A percentile compares a stretch with the other conserved stretches of the same genome.
Evolutionary conservation across 2,329 filamentous ascomycete species (phyloP).

Genomic region (Paraphoma chrysanthemicola): DNA sequence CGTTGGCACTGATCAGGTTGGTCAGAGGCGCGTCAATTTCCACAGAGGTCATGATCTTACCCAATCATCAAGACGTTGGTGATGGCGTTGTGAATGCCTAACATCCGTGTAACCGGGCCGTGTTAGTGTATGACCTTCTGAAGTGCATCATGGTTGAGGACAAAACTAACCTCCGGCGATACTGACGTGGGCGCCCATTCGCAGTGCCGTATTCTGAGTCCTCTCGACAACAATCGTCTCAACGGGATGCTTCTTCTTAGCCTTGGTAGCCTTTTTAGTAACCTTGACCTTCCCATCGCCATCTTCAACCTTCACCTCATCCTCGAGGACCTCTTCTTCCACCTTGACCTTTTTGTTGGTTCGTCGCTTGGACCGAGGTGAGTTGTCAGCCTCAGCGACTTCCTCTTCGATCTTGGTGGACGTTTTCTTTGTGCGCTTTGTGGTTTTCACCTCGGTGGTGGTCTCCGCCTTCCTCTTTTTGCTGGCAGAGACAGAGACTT

Average conservation of each 20-base stretch:
- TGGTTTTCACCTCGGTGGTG: constrained; percentile 20
- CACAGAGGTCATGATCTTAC: constrained; percentile 33
- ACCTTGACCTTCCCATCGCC: constrained; percentile 52
- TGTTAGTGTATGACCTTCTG: constrained; percentile 21
- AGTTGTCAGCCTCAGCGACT: constrained; percentile 6
- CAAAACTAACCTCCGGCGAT: constrained; percentile 76
- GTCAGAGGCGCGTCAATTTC: neutral
- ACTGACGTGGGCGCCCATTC: constrained; percentile 91
- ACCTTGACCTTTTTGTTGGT: constrained; percentile 24
- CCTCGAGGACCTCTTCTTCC: constrained; percentile 18
- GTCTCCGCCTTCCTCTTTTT: constrained; percentile 38
- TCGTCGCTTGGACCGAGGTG: constrained; percentile 19
- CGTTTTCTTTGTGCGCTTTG: constrained; percentile 23
- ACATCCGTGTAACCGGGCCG: constrained; percentile 17
- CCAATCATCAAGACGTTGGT: constrained; percentile 78
- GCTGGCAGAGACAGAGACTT: constrained; percentile 6
- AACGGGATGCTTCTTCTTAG: constrained; percentile 53
- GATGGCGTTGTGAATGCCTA: constrained; percentile 88
- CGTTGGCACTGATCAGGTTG: constrained; percentile 70
- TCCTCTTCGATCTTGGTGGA: constrained; percentile 4
- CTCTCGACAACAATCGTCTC: constrained; percentile 66
- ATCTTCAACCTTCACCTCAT: constrained; percentile 14
- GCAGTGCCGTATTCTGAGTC: constrained; percentile 76
- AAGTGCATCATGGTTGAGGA: neutral
- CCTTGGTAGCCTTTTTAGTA: constrained; percentile 40